Evolutionary conservation across 139 green algal genomes (phyloP), one percentile per base, ranked within the genome.

Genomic region (Tetradesmus lagerheimii): DNA sequence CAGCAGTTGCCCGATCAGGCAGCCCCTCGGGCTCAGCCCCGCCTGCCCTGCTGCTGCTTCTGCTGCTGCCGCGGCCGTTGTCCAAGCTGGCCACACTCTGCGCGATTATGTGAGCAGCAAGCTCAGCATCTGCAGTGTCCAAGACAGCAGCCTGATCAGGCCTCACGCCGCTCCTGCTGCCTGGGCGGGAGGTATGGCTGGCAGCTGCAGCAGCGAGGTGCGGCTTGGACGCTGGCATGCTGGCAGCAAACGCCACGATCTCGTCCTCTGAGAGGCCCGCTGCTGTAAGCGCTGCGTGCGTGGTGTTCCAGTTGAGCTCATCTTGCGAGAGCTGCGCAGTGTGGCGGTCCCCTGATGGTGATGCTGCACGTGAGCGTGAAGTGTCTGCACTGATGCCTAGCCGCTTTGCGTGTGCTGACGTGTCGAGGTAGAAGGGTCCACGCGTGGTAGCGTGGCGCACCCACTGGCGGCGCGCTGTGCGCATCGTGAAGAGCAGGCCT

Each of bases 401-500:
- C 12, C 38, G 43, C 34, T 71, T 16, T 35, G 86, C 45, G 39
- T 84, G 47, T 18, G n/a, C 43, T 18, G 53, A 57, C 4, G 74
- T 90, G 47, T 41, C 9, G 4, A 90, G n/a, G 37, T 83, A 90
- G 43, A 86, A 87, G 0, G 77, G 27, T 31, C 38, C 77, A 14
- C 39, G 29, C 18, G 77, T 87, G 0, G 77, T 76, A 9, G 76
- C 78, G 31, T 50, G 29, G 62, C 53, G 57, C 37, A 91, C 71
- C 87, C 87, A 86, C 29, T 86, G 78, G 18, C 87, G 37, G 16
- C 79, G 37, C 11, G 87, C 34, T 18, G 87, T 91, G 27, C 87
- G 87, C 78, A 91, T 50, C 23, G 39, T 35, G 67, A 91, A 87
- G 27, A 91, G 18, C 5, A 91, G 37, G 41, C 78, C 78, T 25